Conservation (phyloP, 495 filamentous ascomycete species). For the Penicillium fimorum region DNA sequence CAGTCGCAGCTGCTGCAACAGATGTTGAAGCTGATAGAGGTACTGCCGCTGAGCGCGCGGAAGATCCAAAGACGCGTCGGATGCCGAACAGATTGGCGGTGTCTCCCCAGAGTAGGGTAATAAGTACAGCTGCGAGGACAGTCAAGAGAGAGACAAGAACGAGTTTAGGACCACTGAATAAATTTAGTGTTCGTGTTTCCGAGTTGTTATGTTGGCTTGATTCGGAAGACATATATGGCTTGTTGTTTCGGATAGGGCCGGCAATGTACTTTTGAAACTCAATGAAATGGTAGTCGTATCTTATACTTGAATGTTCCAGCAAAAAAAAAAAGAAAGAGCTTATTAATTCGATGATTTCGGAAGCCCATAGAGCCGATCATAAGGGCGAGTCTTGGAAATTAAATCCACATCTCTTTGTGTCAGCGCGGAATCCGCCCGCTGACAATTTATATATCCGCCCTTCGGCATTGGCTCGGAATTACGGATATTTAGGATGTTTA, state of each 20-base stretch:
- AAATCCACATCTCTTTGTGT: conserved; percentile 15
- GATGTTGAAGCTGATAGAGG: conserved; percentile 6
- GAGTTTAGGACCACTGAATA: conserved; percentile 8
- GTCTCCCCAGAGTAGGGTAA: conserved; percentile 18
- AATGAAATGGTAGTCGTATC: not conserved
- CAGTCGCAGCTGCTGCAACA: conserved; percentile 2
- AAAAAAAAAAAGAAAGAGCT: not conserved
- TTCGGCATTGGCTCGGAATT: not conserved
- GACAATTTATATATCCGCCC: not conserved
- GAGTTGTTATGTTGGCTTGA: conserved; percentile 5
- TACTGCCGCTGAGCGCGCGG: conserved; percentile 11
- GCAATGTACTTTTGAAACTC: not conserved
- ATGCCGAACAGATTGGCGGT: conserved; percentile 37
- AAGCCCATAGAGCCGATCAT: conserved; percentile 16
- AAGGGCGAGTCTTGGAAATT: conserved; percentile 19
- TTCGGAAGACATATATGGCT: conserved; percentile 30
- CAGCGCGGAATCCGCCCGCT: conserved; percentile 32
- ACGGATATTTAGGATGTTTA: conserved; percentile 4
- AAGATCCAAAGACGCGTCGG: conserved; percentile 26
- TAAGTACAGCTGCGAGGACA: conserved; percentile 17
- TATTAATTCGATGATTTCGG: conserved; percentile 2
- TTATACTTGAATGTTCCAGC: not conserved
- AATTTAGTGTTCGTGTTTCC: conserved; percentile 1
- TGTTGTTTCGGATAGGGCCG: not conserved
- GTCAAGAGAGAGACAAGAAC: conserved; percentile 17